These are phyloP conservation scores for Phytophthora palmivora DNA, from an alignment of 352 stramenopile genomes.

Conservation along the genomic window DNA sequence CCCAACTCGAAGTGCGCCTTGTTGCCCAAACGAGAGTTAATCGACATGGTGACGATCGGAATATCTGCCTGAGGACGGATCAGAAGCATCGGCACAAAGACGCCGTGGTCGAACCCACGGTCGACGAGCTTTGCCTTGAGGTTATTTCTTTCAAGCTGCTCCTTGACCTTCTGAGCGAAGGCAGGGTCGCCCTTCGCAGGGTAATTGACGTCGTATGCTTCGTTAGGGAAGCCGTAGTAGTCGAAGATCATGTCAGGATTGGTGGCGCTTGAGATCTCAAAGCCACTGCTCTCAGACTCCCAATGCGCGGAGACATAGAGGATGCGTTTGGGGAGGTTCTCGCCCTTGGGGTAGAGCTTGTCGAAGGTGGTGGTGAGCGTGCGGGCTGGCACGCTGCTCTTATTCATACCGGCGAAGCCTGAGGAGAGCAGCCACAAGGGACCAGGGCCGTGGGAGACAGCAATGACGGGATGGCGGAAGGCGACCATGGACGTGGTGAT, in stretches of 20 bases:
- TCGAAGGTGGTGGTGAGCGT: conserved; percentile 40
- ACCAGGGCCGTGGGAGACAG: conserved; percentile 62
- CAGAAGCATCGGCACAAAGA: conserved; percentile 93
- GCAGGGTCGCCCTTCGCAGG: conserved; percentile 70
- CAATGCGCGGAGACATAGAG: conserved; percentile 91
- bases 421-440: conserved; percentile 58
- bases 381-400: conserved; percentile 28
- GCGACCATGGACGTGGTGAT: conserved; percentile 9
- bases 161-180: conserved; percentile 74
- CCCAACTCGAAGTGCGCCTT: conserved; percentile 64
- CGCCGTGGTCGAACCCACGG: conserved; percentile 91
- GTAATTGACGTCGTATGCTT: conserved; percentile 91
- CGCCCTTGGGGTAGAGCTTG: conserved; percentile 45
- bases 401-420: conserved; percentile 42
- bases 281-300: conserved; percentile 55
- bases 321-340: conserved; percentile 66
- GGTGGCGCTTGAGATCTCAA: conserved; percentile 60
- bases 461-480: conserved; percentile 47
- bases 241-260: conserved; percentile 84
- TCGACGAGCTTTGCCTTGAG: conserved; percentile 55
- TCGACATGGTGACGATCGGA: conserved; percentile 86
- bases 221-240: conserved; percentile 89
- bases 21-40: conserved; percentile 54
- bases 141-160: conserved; percentile 53
- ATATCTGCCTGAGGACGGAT: conserved; percentile 90